Evolutionary conservation across 2,329 filamentous ascomycete species (phyloP).

Genomic region (Sporothrix pallida): DNA sequence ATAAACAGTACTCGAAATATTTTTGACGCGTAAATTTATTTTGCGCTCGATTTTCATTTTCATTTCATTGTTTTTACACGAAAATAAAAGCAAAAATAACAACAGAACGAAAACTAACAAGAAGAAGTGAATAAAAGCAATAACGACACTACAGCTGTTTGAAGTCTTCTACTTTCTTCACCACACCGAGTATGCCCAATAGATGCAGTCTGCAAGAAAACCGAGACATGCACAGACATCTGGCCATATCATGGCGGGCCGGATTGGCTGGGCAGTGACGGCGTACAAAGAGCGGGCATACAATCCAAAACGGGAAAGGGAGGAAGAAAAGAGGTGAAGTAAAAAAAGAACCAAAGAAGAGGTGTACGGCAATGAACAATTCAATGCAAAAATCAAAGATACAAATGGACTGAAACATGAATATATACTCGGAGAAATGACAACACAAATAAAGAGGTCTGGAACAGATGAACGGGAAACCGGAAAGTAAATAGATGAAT

Average conservation of each 20-base stretch:
- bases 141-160: too few relatives aligned
- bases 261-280: not conserved
- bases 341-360: not conserved
- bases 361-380: not conserved
- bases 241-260: not conserved
- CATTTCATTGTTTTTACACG: too few relatives aligned
- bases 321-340: not conserved
- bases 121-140: too few relatives aligned
- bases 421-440: not conserved
- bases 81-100: too few relatives aligned
- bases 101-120: too few relatives aligned
- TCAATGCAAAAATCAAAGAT: not conserved
- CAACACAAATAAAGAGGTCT: not conserved
- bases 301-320: not conserved
- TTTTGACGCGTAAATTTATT: too few relatives aligned
- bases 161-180: too few relatives aligned
- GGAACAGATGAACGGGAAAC: not conserved
- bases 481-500: not conserved
- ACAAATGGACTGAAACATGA: not conserved
- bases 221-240: slow-evolving; percentile 21
- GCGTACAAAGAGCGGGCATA: not conserved
- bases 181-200: not conserved
- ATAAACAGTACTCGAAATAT: not conserved
- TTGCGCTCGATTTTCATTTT: too few relatives aligned
- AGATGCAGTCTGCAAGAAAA: slow-evolving; percentile 6